These are phyloP conservation scores for Starmera dryadoides DNA, from an alignment of 805 yeast genomes.

Conservation along the genomic window DNA sequence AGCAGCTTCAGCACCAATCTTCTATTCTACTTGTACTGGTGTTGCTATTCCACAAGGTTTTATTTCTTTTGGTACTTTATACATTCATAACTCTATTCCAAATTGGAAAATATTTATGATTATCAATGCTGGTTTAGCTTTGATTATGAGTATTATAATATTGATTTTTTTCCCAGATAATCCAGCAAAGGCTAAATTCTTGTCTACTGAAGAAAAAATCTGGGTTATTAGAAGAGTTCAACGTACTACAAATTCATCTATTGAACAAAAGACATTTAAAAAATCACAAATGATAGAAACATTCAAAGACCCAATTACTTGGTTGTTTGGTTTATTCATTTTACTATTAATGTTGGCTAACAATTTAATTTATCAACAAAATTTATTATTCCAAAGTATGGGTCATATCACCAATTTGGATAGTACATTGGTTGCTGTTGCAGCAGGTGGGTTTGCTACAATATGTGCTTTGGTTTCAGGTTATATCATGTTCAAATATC, in stretches of 20 bases:
- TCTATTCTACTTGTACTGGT: slow-evolving; percentile 25
- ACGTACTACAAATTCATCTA: slow-evolving; percentile 28
- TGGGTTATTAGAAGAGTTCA: slow-evolving; percentile 20
- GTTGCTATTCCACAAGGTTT: slow-evolving; percentile 22
- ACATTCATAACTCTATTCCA: slow-evolving; percentile 13
- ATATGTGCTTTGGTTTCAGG: slow-evolving; percentile 26
- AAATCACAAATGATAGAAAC: slow-evolving; percentile 40
- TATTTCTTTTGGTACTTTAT: slow-evolving; percentile 20
- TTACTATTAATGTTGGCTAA: slow-evolving; percentile 36
- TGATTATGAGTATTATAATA: slow-evolving; percentile 24
- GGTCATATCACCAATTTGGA: slow-evolving; percentile 27
- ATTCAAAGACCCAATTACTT: slow-evolving; percentile 38
- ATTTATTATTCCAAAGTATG: slow-evolving; percentile 31
- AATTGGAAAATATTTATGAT: slow-evolving; percentile 20
- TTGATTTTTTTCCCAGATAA: slow-evolving; percentile 29
- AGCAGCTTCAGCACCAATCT: slow-evolving; percentile 27
- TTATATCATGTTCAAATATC: slow-evolving; percentile 19
- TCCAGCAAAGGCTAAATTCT: slow-evolving; percentile 27
- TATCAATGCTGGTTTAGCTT: slow-evolving; percentile 27
- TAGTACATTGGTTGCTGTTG: slow-evolving; percentile 41
- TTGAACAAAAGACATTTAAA: slow-evolving; percentile 39
- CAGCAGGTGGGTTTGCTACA: slow-evolving; percentile 34
- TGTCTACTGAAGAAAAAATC: slow-evolving; percentile 26
- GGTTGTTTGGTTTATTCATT: slow-evolving; percentile 32
- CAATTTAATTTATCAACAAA: slow-evolving; percentile 37